Evolutionary conservation across 2,329 filamentous ascomycete genomes (phyloP).

Genomic region (Xylaria sp.): DNA sequence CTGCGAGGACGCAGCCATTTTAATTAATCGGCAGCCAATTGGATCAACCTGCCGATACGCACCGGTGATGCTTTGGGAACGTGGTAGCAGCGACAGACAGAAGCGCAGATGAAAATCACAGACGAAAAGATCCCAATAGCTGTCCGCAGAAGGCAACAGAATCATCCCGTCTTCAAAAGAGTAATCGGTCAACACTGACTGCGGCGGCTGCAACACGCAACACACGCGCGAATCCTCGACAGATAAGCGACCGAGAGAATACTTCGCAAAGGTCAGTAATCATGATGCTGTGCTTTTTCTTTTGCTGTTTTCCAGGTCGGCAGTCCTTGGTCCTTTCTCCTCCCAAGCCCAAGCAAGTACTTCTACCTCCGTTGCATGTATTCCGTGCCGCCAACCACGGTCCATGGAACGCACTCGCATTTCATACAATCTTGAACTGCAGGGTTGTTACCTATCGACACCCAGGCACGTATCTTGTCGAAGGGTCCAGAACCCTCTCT

Average conservation of each 20-base stretch:
- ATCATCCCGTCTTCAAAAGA: not conserved
- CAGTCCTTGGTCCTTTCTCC: slow-evolving; percentile 1
- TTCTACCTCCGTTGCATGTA: slow-evolving; percentile 1
- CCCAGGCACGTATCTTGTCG: slow-evolving; percentile 6
- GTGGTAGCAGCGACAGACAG: slow-evolving; percentile 22
- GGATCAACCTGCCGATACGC: slow-evolving; percentile 24
- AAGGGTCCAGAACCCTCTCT: slow-evolving; percentile 5
- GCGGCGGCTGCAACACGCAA: slow-evolving; percentile 7
- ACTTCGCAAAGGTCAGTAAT: slow-evolving; percentile 15
- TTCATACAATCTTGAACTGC: slow-evolving; percentile 13
- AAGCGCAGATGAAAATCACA: slow-evolving; percentile 13
- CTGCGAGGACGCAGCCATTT: slow-evolving; percentile 24
- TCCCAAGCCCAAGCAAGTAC: slow-evolving; percentile 6
- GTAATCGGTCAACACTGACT: slow-evolving; percentile 7
- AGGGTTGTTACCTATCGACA: slow-evolving; percentile 13
- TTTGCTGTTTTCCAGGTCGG: slow-evolving; percentile 6
- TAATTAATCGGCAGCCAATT: slow-evolving; percentile 30
- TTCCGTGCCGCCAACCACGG: slow-evolving; percentile 9
- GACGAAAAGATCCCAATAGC: slow-evolving; percentile 14
- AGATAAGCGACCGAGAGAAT: slow-evolving; percentile 3
- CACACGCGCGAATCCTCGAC: not conserved
- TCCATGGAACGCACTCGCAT: slow-evolving; percentile 9
- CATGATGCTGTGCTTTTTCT: slow-evolving; percentile 8
- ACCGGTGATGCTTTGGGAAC: slow-evolving; percentile 22
- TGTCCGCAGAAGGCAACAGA: not conserved